These are phyloP conservation scores for Aspergillus caelatus DNA, from an alignment of 2,329 filamentous ascomycete genomes.

Conservation along the genomic window DNA sequence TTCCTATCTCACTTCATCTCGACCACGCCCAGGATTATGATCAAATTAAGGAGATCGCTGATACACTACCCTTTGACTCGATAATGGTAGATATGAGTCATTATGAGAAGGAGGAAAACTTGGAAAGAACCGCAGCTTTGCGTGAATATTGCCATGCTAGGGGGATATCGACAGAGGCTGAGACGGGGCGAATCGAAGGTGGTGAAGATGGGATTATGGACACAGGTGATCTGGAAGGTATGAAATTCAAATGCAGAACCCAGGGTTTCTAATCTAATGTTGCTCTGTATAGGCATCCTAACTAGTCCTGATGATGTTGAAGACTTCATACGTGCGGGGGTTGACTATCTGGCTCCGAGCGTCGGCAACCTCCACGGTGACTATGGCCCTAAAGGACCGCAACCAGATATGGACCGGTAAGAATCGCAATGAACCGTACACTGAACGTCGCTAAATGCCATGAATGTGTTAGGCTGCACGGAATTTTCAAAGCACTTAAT, in stretches of 20 bases:
- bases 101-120: conserved; percentile 68
- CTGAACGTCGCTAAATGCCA: not conserved
- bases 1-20: conserved; percentile 63
- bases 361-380: conserved; percentile 74
- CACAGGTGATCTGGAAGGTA: conserved; percentile 58
- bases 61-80: conserved; percentile 61
- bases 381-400: conserved; percentile 64
- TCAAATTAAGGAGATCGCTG: conserved; percentile 60
- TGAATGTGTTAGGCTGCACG: conserved; percentile 50
- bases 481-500: conserved; percentile 51
- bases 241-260: not conserved
- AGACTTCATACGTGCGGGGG: conserved; percentile 68
- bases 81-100: conserved; percentile 77
- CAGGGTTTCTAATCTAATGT: not conserved
- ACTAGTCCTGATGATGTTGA: conserved; percentile 69
- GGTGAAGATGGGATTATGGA: conserved; percentile 73
- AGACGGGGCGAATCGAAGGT: conserved; percentile 69
- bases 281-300: conserved; percentile 45
- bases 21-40: conserved; percentile 64
- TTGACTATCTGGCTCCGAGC: conserved; percentile 71
- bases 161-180: conserved; percentile 67
- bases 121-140: conserved; percentile 62
- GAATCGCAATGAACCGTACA: not conserved
- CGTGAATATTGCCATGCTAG: conserved; percentile 62
- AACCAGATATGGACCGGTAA: conserved; percentile 49